Base-by-base conservation (phyloP, 768 basidiomycete genomes). In the Boletus insuetus region DNA sequence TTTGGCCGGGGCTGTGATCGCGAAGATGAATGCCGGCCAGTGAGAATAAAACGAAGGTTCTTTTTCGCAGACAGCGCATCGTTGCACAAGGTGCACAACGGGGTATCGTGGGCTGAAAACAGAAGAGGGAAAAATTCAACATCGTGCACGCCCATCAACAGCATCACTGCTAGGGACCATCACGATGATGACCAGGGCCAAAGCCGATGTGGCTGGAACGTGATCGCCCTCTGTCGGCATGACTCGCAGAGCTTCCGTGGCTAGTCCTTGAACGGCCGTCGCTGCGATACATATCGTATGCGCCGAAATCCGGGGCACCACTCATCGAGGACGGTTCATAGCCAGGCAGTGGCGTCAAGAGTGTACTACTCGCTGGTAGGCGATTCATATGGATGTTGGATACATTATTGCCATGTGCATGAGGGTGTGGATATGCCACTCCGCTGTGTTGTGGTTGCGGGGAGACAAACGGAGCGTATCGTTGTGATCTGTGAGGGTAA, bases 291-390 rank as follows among this genome's bases (percentile, higher is more conserved):
- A 77, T 71, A 26, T 47, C 49, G 48, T 68, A 73, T 11, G 55
- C 17, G 32, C 60, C 49, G 41, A 61, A 49, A 29, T 57, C 46
- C 9, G 58, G 26, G 29, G 31, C 34, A 51, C 61, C 53, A 37
- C 58, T 51, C 53, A 77, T 58, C n/a, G 79, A 67, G 29, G 77
- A 60, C 9, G 74, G 63, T 56, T 79, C 77, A 61, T 85, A 86
- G 20, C 83, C 80, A 5, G 82, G 77, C 19, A 87, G 74, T n/a
- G 88, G 86, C 32, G 87, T 89, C 57, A 89, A 74, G 51, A 90
- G 75, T 24, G 84, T 88, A 69, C 84, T 87, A 63, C 83, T 80
- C 31, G 82, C 72, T 17, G 85, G 82, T 29, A 89, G 75, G 41
- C 84, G 77, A 58, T 65, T 73, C 51, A 73, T 57, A 26, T 56